Evolutionary conservation across 345 rosid genomes (phyloP).

Genomic region (Clausena lansium): DNA sequence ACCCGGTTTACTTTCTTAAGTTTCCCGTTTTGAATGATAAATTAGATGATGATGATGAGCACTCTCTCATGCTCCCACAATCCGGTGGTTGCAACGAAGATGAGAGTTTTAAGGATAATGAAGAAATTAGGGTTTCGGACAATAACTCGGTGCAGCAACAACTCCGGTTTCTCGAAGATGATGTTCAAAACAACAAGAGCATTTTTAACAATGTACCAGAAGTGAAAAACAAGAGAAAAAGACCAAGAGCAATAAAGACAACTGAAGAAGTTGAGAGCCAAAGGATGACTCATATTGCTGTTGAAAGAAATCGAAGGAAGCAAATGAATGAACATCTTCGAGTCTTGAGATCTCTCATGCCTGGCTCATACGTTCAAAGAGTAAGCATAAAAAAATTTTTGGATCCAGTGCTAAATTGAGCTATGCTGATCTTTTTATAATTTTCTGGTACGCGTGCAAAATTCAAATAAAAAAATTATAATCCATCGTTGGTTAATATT

Average conservation of each 20-base stretch:
- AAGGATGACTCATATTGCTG: conserved; percentile 90
- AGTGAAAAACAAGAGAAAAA: conserved; percentile 70
- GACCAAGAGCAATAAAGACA: conserved; percentile 72
- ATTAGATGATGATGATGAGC: conserved; percentile 27
- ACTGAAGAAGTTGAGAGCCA: conserved; percentile 94
- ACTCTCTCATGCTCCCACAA: conserved; percentile 32
- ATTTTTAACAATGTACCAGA: conserved; percentile 12
- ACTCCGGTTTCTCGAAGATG: conserved; percentile 45
- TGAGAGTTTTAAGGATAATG: conserved; percentile 34
- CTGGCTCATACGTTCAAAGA: conserved; percentile 91
- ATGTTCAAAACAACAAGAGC: conserved; percentile 28
- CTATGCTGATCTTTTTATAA: no score
- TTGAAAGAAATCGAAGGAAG: conserved; percentile 84
- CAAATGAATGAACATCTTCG: conserved; percentile 98
- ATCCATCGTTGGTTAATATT: neutral
- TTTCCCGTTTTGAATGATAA: conserved; percentile 77
- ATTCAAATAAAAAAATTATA: no score
- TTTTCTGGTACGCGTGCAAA: no score
- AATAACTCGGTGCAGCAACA: conserved; percentile 26
- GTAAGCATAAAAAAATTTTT: conserved; percentile 27
- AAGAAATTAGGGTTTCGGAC: conserved; percentile 50
- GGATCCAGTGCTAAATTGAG: no score
- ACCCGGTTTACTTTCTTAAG: conserved; percentile 83
- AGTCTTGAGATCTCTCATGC: conserved; percentile 92
- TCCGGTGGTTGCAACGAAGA: conserved; percentile 21